Evolutionary conservation across 2,329 filamentous ascomycete species (phyloP).

Genomic region (Sporothrix dimorphospora): DNA sequence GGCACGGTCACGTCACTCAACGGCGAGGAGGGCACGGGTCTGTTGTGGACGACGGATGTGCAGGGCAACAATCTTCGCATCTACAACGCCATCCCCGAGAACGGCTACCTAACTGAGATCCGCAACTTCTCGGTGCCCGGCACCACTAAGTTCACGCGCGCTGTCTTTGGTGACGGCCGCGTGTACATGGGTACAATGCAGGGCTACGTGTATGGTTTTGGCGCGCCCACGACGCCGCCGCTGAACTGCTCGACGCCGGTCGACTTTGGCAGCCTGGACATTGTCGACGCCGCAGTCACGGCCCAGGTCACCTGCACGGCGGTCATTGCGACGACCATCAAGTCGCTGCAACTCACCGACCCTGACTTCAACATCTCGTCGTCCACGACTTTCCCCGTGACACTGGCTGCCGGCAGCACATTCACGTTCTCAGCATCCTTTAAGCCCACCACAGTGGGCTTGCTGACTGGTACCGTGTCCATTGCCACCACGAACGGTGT

Average conservation of each 20-base stretch:
- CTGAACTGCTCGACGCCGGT: conserved; percentile 56
- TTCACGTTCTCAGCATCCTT: conserved; percentile 53
- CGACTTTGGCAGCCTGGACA: conserved; percentile 51
- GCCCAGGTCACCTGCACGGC: conserved; percentile 53
- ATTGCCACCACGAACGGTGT: conserved; percentile 53
- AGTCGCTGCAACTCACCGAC: conserved; percentile 43
- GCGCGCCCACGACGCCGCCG: conserved; percentile 56
- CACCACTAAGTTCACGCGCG: conserved; percentile 59
- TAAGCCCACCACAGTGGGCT: conserved; percentile 50
- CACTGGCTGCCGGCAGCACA: conserved; percentile 43
- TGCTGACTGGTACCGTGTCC: conserved; percentile 51
- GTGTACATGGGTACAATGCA: conserved; percentile 57
- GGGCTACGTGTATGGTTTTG: conserved; percentile 59
- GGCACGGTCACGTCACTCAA: conserved; percentile 60
- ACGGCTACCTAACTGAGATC: conserved; percentile 52
- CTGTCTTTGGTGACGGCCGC: conserved; percentile 60
- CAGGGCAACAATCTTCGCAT: conserved; percentile 69
- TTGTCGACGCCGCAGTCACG: conserved; percentile 43
- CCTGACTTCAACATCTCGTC: conserved; percentile 44
- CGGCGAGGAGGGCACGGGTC: conserved; percentile 56
- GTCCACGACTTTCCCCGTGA: conserved; percentile 39
- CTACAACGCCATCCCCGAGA: conserved; percentile 75
- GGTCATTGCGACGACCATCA: conserved; percentile 49
- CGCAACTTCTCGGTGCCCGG: conserved; percentile 56
- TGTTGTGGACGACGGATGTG: conserved; percentile 61